Conservation (phyloP, 495 filamentous ascomycete genomes). For the Trichoderma asperelloides region DNA sequence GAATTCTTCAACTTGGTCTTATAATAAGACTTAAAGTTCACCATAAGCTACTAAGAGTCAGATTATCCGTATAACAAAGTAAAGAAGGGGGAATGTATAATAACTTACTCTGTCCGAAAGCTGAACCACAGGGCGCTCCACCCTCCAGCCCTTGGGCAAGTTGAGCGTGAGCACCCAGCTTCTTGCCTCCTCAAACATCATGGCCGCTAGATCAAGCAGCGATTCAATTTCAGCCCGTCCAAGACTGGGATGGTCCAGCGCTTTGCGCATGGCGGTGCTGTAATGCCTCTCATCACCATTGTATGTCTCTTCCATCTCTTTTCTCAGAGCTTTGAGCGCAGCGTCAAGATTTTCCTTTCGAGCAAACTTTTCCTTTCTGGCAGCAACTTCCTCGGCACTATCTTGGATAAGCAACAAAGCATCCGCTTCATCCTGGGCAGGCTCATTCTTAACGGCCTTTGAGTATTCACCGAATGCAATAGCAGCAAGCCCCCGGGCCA, state of each 20-base stretch:
- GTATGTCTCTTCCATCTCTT: conserved; percentile 45
- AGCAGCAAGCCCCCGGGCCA: conserved; percentile 65
- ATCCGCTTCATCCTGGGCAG: conserved; percentile 20
- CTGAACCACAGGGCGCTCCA: conserved; percentile 33
- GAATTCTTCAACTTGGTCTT: conserved; percentile 13
- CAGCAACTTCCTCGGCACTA: conserved; percentile 49
- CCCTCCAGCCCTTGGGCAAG: conserved; percentile 64
- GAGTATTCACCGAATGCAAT: conserved; percentile 64
- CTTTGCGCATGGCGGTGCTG: conserved; percentile 52
- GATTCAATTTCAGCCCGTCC: conserved; percentile 65
- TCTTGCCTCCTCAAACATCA: conserved; percentile 61
- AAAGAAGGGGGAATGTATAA: not conserved
- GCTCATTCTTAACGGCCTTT: conserved; percentile 20
- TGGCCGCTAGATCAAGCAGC: conserved; percentile 63
- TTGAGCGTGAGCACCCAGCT: conserved; percentile 54
- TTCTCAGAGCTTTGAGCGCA: conserved; percentile 65
- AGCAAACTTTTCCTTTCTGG: conserved; percentile 58
- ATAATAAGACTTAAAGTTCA: conserved; percentile 25
- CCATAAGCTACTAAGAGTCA: conserved; percentile 16
- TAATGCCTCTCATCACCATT: conserved; percentile 3
- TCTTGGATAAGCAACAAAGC: conserved; percentile 75
- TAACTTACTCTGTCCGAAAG: conserved; percentile 43
- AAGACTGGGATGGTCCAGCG: conserved; percentile 70
- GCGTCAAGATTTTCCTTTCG: conserved; percentile 68
- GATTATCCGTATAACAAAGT: not conserved